These are phyloP conservation scores for Vaccinium darrowii DNA, from an alignment of 148 eudicot species.

Conservation along the genomic window DNA sequence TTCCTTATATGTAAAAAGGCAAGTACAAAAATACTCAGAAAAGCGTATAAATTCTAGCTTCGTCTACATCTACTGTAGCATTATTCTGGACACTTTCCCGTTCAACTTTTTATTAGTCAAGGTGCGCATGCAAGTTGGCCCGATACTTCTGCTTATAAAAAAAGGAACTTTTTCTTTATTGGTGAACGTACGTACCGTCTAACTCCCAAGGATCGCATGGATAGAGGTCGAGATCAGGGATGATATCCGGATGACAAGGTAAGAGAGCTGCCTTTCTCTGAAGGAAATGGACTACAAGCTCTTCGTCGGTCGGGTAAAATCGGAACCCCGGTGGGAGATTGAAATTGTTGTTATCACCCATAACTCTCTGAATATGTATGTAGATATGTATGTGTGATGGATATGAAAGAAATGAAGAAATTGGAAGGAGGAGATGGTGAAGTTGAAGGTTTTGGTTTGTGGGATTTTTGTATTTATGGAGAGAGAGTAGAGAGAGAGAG, in stretches of 20 bases:
- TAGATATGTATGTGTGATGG: background rate
- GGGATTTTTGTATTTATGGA: conserved; percentile 31
- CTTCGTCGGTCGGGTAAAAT: conserved; percentile 78
- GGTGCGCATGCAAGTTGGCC: too few relatives aligned
- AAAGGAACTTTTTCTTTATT: too few relatives aligned
- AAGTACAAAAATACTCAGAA: too few relatives aligned
- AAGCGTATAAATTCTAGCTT: too few relatives aligned
- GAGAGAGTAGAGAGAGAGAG: conserved; percentile 11
- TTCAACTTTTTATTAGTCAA: too few relatives aligned
- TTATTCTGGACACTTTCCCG: too few relatives aligned
- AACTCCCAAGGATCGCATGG: conserved; percentile 92
- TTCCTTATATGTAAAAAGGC: too few relatives aligned
- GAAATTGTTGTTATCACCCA: conserved; percentile 43
- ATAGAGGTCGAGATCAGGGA: conserved; percentile 82
- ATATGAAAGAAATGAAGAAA: background rate
- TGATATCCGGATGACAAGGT: conserved; percentile 50
- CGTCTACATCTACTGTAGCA: too few relatives aligned
- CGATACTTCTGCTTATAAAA: too few relatives aligned
- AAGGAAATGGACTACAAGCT: conserved; percentile 87
- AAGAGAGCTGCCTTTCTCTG: conserved; percentile 61
- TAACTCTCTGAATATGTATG: background rate
- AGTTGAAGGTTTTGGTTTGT: conserved; percentile 10
- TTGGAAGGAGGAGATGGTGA: conserved; percentile 1
- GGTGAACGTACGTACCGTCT: conserved; percentile 30
- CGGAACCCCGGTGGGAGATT: conserved; percentile 86